phyloP scores from a whole-genome alignment of 2,329 filamentous ascomycete species.

The Stenocarpella maydis region DNA sequence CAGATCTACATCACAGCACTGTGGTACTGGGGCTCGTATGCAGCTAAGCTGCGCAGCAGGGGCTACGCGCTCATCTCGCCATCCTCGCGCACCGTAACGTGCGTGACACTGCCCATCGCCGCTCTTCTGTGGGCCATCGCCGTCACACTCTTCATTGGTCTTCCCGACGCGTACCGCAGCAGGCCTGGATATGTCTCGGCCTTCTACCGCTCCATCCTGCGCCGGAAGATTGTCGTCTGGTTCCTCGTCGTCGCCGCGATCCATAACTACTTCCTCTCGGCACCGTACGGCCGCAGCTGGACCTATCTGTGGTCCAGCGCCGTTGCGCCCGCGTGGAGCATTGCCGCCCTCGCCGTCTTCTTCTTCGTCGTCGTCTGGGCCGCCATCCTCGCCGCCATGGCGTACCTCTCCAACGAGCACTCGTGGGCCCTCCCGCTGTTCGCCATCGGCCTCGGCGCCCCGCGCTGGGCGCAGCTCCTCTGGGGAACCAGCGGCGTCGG shows the following conservation, averaged over 20 bases:
- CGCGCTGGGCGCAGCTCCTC: slow-evolving; percentile 73
- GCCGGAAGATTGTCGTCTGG: slow-evolving; percentile 72
- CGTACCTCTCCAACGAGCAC: slow-evolving; percentile 64
- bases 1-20: slow-evolving; percentile 71
- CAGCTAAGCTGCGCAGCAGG: slow-evolving; percentile 49
- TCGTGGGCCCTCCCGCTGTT: slow-evolving; percentile 74
- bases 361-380: slow-evolving; percentile 67
- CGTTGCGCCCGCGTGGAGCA: slow-evolving; percentile 63
- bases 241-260: slow-evolving; percentile 70
- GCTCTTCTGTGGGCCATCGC: slow-evolving; percentile 65
- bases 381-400: slow-evolving; percentile 58
- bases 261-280: slow-evolving; percentile 73
- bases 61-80: slow-evolving; percentile 45
- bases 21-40: slow-evolving; percentile 70
- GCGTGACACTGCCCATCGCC: slow-evolving; percentile 64
- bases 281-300: slow-evolving; percentile 74
- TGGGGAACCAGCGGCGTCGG: slow-evolving; percentile 70
- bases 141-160: slow-evolving; percentile 63
- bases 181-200: slow-evolving; percentile 69
- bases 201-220: slow-evolving; percentile 68
- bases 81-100: slow-evolving; percentile 43
- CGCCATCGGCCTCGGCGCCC: slow-evolving; percentile 71
- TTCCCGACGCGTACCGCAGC: slow-evolving; percentile 73
- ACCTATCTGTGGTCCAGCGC: slow-evolving; percentile 67
- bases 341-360: slow-evolving; percentile 62